Percentiles rank a stretch among this genome's conserved stretches.
Evolutionary conservation across 495 filamentous ascomycete species (phyloP).

Genomic region (Pyronema domesticum): DNA sequence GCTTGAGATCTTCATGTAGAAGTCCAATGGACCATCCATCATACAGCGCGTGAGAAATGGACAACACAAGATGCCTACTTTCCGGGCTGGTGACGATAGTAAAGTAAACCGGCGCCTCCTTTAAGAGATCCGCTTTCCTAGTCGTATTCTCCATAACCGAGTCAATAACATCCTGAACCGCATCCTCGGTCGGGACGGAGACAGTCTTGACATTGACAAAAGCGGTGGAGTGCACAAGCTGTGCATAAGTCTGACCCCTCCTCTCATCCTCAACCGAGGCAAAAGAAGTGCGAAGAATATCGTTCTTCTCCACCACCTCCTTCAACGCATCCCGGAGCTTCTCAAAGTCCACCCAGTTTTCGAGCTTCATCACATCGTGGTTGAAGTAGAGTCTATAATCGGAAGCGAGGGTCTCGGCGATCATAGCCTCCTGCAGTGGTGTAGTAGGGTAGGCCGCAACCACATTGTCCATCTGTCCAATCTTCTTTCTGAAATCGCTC

Average conservation of each 20-base stretch:
- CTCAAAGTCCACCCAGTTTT: conserved; percentile 30
- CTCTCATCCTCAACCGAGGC: conserved; percentile 39
- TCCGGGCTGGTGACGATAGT: conserved; percentile 18
- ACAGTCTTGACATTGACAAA: conserved; percentile 10
- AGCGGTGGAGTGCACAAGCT: conserved; percentile 35
- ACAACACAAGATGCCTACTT: conserved; percentile 40
- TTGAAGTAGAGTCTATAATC: conserved; percentile 59
- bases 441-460: conserved; percentile 45
- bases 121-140: conserved; percentile 11
- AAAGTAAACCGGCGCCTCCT: conserved; percentile 21
- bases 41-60: conserved; percentile 62
- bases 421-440: conserved; percentile 66
- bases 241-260: conserved; percentile 40
- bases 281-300: conserved; percentile 63
- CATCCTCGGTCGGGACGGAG: conserved; percentile 9
- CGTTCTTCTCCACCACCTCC: conserved; percentile 36
- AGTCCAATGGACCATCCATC: conserved; percentile 56
- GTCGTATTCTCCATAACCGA: conserved; percentile 13
- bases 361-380: conserved; percentile 46
- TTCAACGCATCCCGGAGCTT: conserved; percentile 43
- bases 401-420: conserved; percentile 54
- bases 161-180: conserved; percentile 17
- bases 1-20: conserved; percentile 46
- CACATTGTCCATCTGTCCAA: conserved; percentile 28
- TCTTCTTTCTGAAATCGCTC: conserved; percentile 22